A percentile compares a stretch with the other conserved stretches of the same genome.
Evolutionary conservation across 2,329 filamentous ascomycete genomes (phyloP).

Genomic region (Knufia fluminis): DNA sequence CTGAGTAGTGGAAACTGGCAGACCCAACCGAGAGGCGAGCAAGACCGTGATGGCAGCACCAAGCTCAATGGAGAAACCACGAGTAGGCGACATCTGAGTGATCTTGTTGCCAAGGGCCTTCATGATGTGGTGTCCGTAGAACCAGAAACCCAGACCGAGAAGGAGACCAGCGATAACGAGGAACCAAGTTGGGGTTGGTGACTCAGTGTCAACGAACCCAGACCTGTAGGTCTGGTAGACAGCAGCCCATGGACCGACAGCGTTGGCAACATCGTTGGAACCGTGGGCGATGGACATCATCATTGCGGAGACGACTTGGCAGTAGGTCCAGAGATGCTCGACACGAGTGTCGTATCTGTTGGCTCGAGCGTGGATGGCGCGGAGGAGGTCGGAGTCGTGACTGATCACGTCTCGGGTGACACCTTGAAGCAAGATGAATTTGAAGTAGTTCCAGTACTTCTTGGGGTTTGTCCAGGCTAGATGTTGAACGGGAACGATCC

Average conservation of each 20-base stretch:
- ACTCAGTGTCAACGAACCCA: constrained; percentile 26
- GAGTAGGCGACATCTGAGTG: constrained; percentile 31
- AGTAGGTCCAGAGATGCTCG: constrained; percentile 41
- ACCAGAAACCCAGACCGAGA: constrained; percentile 34
- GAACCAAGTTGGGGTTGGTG: constrained; percentile 33
- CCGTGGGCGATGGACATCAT: constrained; percentile 38
- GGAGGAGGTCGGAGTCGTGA: constrained; percentile 32
- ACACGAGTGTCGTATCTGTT: constrained; percentile 38
- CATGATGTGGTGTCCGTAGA: constrained; percentile 31
- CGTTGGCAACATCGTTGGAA: constrained; percentile 38
- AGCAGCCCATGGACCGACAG: constrained; percentile 34
- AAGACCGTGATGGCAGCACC: constrained; percentile 34
- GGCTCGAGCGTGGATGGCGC: constrained; percentile 34
- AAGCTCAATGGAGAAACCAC: constrained; percentile 33
- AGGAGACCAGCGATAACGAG: constrained; percentile 30
- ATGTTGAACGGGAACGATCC: constrained; percentile 12
- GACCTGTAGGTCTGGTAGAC: constrained; percentile 30
- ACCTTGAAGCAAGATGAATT: constrained; percentile 21
- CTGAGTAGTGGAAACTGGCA: constrained; percentile 32
- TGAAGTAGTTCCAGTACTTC: constrained; percentile 9
- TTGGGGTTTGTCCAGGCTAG: constrained; percentile 12
- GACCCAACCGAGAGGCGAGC: constrained; percentile 27
- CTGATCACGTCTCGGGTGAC: constrained; percentile 35
- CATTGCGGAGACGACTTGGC: constrained; percentile 34
- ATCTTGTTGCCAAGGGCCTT: constrained; percentile 34